A percentile compares a stretch with the other conserved stretches of the same genome.
Conservation (phyloP, 345 rosid genomes). For the Boechera stricta region DNA sequence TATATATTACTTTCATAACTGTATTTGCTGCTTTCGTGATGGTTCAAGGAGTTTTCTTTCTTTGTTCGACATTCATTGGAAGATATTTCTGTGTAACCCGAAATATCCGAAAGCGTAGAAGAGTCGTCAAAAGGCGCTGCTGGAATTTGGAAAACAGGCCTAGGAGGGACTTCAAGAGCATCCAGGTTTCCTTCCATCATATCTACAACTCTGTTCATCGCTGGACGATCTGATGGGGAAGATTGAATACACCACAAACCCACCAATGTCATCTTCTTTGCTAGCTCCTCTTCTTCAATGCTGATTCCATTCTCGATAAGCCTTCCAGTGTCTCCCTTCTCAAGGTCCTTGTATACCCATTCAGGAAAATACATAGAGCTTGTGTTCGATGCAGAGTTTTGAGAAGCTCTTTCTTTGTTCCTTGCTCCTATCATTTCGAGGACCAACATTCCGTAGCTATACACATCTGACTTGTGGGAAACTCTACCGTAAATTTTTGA, state of each 20-base stretch:
- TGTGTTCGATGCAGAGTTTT: slow-evolving; percentile 3
- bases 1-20: too few species aligned
- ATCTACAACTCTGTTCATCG: slow-evolving; percentile 42
- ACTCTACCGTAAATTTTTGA: slow-evolving; percentile 10
- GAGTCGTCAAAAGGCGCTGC: slow-evolving; percentile 2
- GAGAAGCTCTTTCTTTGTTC: slow-evolving; percentile 5
- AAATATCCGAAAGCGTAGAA: background rate
- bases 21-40: background rate
- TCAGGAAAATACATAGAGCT: slow-evolving; percentile 51
- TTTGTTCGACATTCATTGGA: too few species aligned
- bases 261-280: slow-evolving; percentile 44
- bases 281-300: slow-evolving; percentile 29
- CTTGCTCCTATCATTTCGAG: slow-evolving; percentile 48
- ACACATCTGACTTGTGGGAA: slow-evolving; percentile 49
- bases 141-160: slow-evolving; percentile 25
- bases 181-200: slow-evolving; percentile 46
- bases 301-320: background rate
- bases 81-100: background rate
- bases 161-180: slow-evolving; percentile 32
- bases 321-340: slow-evolving; percentile 7
- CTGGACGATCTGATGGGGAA: slow-evolving; percentile 41
- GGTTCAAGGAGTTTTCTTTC: background rate
- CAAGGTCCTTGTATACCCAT: slow-evolving; percentile 43
- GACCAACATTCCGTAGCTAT: slow-evolving; percentile 56
- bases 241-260: slow-evolving; percentile 50